phyloP scores from a whole-genome alignment of 2,329 filamentous ascomycete genomes.

The Seiridium unicorne region DNA sequence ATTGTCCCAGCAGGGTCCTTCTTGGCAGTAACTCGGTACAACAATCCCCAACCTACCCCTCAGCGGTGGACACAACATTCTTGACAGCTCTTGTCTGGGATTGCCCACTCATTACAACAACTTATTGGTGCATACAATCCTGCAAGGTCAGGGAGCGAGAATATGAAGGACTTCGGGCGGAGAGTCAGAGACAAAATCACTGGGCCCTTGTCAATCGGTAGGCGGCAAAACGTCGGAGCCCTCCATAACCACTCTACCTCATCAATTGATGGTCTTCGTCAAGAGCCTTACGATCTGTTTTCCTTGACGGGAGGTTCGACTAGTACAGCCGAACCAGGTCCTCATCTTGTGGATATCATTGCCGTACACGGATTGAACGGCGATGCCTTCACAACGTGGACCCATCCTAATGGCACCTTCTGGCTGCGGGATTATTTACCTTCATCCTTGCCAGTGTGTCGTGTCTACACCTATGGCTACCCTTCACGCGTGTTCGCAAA shows the following conservation, averaged over 20 bases:
- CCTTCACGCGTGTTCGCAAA: constrained; percentile 14
- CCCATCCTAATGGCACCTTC: constrained; percentile 13
- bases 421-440: constrained; percentile 22
- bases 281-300: not conserved
- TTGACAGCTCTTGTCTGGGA: too few species aligned
- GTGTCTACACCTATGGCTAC: constrained; percentile 21
- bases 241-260: not conserved
- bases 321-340: not conserved
- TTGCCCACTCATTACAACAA: too few species aligned
- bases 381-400: constrained; percentile 14
- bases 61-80: too few species aligned
- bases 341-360: constrained; percentile 13
- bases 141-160: too few species aligned
- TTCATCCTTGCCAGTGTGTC: constrained; percentile 16
- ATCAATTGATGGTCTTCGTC: not conserved
- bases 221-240: not conserved
- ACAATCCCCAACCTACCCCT: too few species aligned
- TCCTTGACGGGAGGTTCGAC: not conserved
- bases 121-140: too few species aligned
- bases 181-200: not conserved
- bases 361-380: constrained; percentile 22
- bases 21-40: too few species aligned
- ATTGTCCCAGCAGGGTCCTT: too few species aligned
- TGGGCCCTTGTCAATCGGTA: not conserved
- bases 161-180: not conserved